Evolutionary conservation across 2,329 filamentous ascomycete genomes (phyloP).

Genomic region (Scedosporium apiospermum): DNA sequence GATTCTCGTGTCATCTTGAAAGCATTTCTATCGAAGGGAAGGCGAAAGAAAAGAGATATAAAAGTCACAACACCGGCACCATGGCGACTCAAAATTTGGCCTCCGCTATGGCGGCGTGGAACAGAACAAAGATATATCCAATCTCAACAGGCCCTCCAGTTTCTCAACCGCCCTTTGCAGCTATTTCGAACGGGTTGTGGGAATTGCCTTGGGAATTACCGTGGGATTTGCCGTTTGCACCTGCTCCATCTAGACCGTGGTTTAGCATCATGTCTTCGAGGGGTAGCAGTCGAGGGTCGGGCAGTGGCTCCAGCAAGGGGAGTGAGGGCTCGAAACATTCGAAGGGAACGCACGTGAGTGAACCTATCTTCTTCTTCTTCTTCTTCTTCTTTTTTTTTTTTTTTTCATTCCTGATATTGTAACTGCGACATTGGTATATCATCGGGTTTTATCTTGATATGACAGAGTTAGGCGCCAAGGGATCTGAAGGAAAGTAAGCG

Average conservation of each 20-base stretch:
- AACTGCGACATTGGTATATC: background rate
- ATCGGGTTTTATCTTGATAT: background rate
- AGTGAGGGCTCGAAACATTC: background rate
- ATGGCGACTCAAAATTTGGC: background rate
- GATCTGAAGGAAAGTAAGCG: too few species aligned
- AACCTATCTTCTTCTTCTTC: background rate
- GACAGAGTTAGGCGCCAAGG: too few species aligned
- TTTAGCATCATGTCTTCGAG: background rate
- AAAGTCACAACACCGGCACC: background rate
- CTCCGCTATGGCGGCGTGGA: background rate
- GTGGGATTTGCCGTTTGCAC: background rate
- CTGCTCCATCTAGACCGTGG: background rate
- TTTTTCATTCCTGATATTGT: background rate
- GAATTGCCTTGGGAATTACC: background rate
- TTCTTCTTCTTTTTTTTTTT: background rate
- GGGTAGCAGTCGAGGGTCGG: background rate
- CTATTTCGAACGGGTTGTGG: background rate
- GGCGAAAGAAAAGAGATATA: background rate
- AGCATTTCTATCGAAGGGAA: too few species aligned
- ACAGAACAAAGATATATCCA: background rate
- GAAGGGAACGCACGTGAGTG: slow-evolving; percentile 4
- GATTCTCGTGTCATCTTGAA: too few species aligned
- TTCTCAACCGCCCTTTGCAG: background rate
- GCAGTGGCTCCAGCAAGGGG: background rate
- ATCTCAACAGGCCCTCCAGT: background rate